phyloP scores from a whole-genome alignment of 768 basidiomycete genomes.

The Coprinopsis cinerea region DNA sequence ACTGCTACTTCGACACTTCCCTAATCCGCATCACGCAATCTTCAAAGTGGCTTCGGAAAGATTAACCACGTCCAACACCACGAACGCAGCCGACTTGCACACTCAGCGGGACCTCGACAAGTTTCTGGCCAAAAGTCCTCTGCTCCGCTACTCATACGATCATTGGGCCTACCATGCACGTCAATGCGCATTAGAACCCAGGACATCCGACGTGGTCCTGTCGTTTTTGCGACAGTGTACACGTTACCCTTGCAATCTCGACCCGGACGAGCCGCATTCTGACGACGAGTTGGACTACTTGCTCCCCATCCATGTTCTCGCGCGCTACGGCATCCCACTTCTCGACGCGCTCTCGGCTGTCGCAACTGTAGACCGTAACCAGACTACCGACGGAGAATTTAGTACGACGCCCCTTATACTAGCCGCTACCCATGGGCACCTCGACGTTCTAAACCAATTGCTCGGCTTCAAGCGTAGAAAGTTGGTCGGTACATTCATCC shows the following conservation, averaged over 20 bases:
- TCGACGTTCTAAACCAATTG: background rate
- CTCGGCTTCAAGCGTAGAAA: background rate
- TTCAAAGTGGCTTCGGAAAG: background rate
- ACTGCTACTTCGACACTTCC: background rate
- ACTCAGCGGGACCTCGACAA: too few species aligned
- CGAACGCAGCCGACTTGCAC: background rate
- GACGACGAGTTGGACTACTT: background rate
- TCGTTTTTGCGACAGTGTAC: background rate
- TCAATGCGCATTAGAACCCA: too few species aligned
- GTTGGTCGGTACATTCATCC: too few species aligned
- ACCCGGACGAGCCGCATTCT: background rate
- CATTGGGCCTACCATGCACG: background rate
- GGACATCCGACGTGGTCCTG: background rate
- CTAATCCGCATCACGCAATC: background rate
- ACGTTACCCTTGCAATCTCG: too few species aligned
- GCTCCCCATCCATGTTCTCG: background rate
- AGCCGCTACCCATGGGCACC: background rate
- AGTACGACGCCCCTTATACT: background rate
- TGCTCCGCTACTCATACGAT: background rate
- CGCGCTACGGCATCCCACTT: background rate
- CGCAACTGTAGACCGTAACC: background rate
- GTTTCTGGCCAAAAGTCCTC: too few species aligned
- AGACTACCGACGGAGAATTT: background rate
- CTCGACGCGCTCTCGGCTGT: background rate
- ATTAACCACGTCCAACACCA: background rate